These are phyloP conservation scores for Candida tallmaniae DNA, from an alignment of 805 yeast genomes.

Conservation along the genomic window DNA sequence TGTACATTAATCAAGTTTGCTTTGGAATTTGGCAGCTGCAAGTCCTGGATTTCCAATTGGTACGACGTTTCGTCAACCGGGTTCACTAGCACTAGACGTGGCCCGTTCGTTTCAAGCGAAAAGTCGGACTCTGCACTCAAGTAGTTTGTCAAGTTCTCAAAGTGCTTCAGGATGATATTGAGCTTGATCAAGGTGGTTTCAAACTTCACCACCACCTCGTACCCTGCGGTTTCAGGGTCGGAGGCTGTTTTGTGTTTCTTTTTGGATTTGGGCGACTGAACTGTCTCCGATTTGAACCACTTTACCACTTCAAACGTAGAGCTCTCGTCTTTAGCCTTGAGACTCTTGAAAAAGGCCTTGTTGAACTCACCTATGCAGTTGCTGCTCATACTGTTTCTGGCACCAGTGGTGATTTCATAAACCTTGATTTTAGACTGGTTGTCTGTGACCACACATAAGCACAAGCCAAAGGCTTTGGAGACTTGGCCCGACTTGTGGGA, in stretches of 20 bases:
- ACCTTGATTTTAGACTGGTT: conserved; percentile 11
- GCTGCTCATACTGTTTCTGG: conserved; percentile 6
- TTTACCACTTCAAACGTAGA: conserved; percentile 12
- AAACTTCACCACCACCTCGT: conserved; percentile 14
- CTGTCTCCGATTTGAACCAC: conserved; percentile 12
- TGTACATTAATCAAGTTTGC: conserved; percentile 2
- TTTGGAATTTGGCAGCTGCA: conserved; percentile 1
- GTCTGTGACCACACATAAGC: conserved; percentile 6
- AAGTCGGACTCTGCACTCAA: background rate
- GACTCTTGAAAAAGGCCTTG: conserved; percentile 11
- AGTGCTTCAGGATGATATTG: conserved; percentile 15
- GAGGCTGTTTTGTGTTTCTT: conserved; percentile 6
- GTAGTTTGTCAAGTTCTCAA: conserved; percentile 7
- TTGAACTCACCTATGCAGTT: conserved; percentile 16
- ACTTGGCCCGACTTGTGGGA: conserved; percentile 5
- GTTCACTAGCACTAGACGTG: conserved; percentile 2
- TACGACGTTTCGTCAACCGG: conserved; percentile 5
- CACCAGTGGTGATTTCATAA: conserved; percentile 11
- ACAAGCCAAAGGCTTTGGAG: conserved; percentile 15
- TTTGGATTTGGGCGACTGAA: conserved; percentile 4
- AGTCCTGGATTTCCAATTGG: conserved; percentile 8
- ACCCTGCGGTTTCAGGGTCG: conserved; percentile 12
- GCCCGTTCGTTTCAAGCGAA: conserved; percentile 6
- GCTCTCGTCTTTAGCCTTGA: conserved; percentile 1
- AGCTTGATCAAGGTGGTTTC: conserved; percentile 12